Base-by-base conservation (phyloP, 2,329 filamentous ascomycete species). In the Zalaria sp. region DNA sequence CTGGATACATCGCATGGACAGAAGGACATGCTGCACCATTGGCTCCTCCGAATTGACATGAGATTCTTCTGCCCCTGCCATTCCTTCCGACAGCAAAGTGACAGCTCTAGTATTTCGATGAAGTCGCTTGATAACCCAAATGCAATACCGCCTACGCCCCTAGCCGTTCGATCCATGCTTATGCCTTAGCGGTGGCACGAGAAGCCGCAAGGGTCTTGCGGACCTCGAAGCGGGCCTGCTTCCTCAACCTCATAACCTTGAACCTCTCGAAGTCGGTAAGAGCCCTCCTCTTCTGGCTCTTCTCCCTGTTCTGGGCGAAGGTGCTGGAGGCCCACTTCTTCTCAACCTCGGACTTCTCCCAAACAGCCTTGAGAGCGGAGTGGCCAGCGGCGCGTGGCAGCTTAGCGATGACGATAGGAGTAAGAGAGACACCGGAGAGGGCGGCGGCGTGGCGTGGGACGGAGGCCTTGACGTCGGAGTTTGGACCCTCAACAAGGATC, bases 201-300 rank as follows among this genome's bases (percentile, higher is more conserved):
- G 93, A 73, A 79, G 94, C 93, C 65, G 87, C 85, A 65, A 93
- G 76, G 61, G 85, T 81, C 83, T 95, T 96, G 73, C 83, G 83
- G 71, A 94, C 82, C 77, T 95, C 88, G 73, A 93, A 96, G 67
- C 88, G 84, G 68, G 75, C 74, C 77, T 95, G 88, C 81, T 98
- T 98, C 83, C 89, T 93, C 72, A 96, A 77, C 71, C 89, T 82
- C 79, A 96, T 77, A 61, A 96, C 91, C 84, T 98, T 95, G 86
- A 96, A 98, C 69, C 91, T 83, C 77, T 98, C 91, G 66, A 98
- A 98, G 78, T 98, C 91, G 71, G 81, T 93, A 56, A 98, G 76
- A 61, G 79, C 78, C 73, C 82, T 83, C 76, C 91, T 83, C 73
- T 85, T 83, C 69, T 84, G 76, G 59, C 77, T 76, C 72, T 85